Evolutionary conservation across 129 eudicot species (phyloP), one percentile per base, ranked within the genome.

Genomic region (Logfia minima): DNA sequence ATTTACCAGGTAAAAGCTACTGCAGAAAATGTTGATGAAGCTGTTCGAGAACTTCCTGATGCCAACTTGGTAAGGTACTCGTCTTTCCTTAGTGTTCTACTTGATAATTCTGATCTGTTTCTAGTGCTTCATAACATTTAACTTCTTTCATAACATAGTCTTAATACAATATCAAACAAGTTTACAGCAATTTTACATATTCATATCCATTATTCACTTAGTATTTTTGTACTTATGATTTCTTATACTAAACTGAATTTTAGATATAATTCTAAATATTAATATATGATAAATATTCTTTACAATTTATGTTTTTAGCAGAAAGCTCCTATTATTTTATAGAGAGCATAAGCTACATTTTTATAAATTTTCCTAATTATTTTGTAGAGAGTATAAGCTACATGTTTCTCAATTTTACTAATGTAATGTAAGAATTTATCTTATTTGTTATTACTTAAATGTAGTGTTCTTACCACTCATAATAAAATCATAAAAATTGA

Each of bases 1-100:
- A 31, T 60, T 74, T 24, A n/a, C 45, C 88, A 95, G 99, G 99
- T 95, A 62, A 95, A 95, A 89, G 97, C 99, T 78, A 95, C 99
- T 0, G 99, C 99, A 58, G 89, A 86, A 84, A 91, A 95, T 84
- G 97, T 95, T 64, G 80, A 91, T 82, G 99, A 88, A 82, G 99
- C 99, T 75, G 97, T 91, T 77, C 84, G 96, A 71, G 99, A 94
- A 83, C 99, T 95, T 83, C 99, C 99, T 82, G 99, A 95, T 91
- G 99, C 99, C 92, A 95, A 95, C 89, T 88, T 28, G 97, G 99
- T 95, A 95, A 91, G 99, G 97, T 95, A 91, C 84, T 88, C 84
- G 77, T 68, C 84, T 85, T 84, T 78, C 81, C 71, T 81, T 71
- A 55, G 64, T 76, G 64, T 69, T 72, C 78, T 71, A 37, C 66